Evolutionary conservation across 768 basidiomycete species (phyloP), one percentile per base, ranked within the genome.

Genomic region (Sistotremastrum suecicum): DNA sequence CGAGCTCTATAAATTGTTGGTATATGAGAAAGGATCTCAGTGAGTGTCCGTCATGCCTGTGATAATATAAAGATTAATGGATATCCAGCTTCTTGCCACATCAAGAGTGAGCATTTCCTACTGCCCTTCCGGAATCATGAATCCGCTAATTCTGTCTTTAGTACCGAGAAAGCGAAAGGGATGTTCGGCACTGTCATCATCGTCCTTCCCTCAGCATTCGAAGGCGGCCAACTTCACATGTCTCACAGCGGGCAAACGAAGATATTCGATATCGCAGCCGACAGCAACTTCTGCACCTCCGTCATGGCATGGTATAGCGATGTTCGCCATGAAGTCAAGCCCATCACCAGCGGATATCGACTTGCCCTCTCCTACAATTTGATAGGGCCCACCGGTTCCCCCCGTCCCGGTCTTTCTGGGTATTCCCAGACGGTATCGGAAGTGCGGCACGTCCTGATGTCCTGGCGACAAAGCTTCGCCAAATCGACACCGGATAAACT

Each of bases 121-220:
- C 30, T 38, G 1, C 20, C 20, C 5, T 32, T n/a, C 9, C 42
- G 39, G 4, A 30, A 29, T n/a, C n/a, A n/a, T n/a, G n/a, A n/a
- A n/a, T 20, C 20, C 11, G 20, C 20, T 49, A 33, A 38, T 34
- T 3, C 34, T 32, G 31, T 28, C 7, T 37, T 20, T 38, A 72
- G 71, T 45, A 72, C 70, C 2, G 68, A 68, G 44, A 71, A 72
- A 51, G 58, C 60, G 1, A 48, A 63, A 31, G 70, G 67, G 1
- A 73, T 72, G 69, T 74, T 76, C 48, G 74, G 72, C 7, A 71
- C 73, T 0, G 55, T 72, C 28, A 58, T 74, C 39, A 55, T 75
- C 30, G 51, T 72, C 5, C 62, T 75, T 2, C 72, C 72, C 3
- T 72, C 72, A 0, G 50, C 44, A 6, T 72, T 68, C 50, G 60